Evolutionary conservation across 1,284 basidiomycete genomes (phyloP).

Genomic region (Melampsora larici-populina): DNA sequence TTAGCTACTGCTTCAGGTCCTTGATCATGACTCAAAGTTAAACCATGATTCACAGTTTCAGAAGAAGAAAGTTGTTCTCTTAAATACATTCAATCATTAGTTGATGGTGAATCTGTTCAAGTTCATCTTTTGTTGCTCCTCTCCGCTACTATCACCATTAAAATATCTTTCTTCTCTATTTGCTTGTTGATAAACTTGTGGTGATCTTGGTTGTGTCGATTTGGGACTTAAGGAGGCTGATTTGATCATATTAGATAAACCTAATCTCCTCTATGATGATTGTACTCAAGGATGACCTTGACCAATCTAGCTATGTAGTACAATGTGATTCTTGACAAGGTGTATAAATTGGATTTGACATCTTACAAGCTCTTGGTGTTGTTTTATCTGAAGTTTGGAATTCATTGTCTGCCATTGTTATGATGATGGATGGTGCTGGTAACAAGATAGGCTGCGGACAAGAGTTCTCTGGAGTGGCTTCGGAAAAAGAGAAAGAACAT

Average conservation of each 20-base stretch:
- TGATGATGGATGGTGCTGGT: slow-evolving; percentile 15
- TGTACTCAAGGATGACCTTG: not conserved
- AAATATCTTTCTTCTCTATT: too few relatives aligned
- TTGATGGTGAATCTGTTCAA: not conserved
- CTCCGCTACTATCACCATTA: too few relatives aligned
- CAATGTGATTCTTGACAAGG: not conserved
- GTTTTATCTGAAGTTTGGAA: not conserved
- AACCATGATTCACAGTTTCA: not conserved
- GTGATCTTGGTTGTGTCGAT: not conserved
- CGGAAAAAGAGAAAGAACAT: too few relatives aligned
- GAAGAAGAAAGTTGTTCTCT: not conserved
- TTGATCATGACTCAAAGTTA: too few relatives aligned
- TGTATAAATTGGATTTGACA: not conserved
- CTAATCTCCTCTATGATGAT: not conserved
- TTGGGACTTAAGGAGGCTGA: too few relatives aligned
- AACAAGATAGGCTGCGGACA: slow-evolving; percentile 20
- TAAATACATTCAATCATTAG: not conserved
- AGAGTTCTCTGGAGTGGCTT: slow-evolving; percentile 1
- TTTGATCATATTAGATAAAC: not conserved
- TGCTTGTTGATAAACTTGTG: not conserved
- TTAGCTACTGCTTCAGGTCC: too few relatives aligned
- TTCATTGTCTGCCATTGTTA: not conserved
- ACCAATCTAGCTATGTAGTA: not conserved
- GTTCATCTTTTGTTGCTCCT: not conserved
- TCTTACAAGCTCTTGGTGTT: not conserved